A percentile compares a stretch with the other conserved stretches of the same genome.
Evolutionary conservation across 768 basidiomycete species (phyloP).

Genomic region (Leccinellum rugosiceps): DNA sequence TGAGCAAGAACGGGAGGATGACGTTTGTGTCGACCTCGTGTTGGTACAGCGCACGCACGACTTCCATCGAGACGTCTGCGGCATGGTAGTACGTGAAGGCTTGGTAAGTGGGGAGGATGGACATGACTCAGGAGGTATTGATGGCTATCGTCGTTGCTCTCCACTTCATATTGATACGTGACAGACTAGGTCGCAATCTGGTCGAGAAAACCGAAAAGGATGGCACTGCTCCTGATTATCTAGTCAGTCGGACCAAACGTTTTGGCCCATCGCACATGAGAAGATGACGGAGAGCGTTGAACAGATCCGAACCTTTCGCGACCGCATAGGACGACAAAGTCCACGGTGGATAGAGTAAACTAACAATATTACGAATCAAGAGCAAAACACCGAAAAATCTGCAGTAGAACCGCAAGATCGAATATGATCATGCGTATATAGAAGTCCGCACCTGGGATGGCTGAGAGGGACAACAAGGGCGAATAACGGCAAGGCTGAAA

Average conservation of each 20-base stretch:
- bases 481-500: background rate
- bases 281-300: background rate
- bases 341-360: background rate
- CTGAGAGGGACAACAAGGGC: background rate
- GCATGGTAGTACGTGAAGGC: conserved; percentile 4
- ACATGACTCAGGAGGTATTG: conserved; percentile 18
- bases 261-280: background rate
- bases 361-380: background rate
- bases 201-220: background rate
- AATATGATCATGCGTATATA: background rate
- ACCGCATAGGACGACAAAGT: background rate
- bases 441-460: background rate
- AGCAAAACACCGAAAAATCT: background rate
- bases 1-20: conserved; percentile 39
- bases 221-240: background rate
- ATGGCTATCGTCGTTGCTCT: background rate
- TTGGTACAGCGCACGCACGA: conserved; percentile 29
- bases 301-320: background rate
- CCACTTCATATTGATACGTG: background rate
- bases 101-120: background rate
- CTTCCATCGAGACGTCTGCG: conserved; percentile 17
- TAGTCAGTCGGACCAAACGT: background rate
- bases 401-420: background rate
- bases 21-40: conserved; percentile 38
- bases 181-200: background rate